Evolutionary conservation across 2,329 filamentous ascomycete species (phyloP).

Genomic region (Xylaria sp.): DNA sequence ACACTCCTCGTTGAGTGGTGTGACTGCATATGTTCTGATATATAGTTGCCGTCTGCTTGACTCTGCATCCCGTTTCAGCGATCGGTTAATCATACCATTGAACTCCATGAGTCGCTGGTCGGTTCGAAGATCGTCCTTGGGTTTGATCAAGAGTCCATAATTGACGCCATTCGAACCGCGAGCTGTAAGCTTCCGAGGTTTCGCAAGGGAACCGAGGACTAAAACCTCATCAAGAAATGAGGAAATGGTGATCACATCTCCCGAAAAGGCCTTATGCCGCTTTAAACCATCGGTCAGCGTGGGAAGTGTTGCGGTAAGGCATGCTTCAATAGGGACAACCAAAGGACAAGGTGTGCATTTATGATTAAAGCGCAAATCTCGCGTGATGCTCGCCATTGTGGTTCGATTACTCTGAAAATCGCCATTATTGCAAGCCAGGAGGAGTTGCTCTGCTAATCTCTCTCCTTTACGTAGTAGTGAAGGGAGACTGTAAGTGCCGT

Average conservation of each 20-base stretch:
- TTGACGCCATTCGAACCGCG: slow-evolving; percentile 87
- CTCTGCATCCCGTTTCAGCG: slow-evolving; percentile 89
- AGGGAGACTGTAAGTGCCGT: slow-evolving; percentile 69
- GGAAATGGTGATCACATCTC: slow-evolving; percentile 84
- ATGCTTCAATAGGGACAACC: slow-evolving; percentile 88
- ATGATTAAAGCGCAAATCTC: slow-evolving; percentile 84
- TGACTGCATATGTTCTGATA: slow-evolving; percentile 97
- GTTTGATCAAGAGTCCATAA: slow-evolving; percentile 95
- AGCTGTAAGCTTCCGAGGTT: slow-evolving; percentile 88
- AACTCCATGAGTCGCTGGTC: slow-evolving; percentile 99
- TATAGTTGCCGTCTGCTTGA: slow-evolving; percentile 90
- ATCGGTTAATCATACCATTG: slow-evolving; percentile 96
- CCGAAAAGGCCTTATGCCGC: slow-evolving; percentile 86
- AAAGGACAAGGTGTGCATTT: slow-evolving; percentile 84
- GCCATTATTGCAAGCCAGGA: slow-evolving; percentile 81
- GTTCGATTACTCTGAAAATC: slow-evolving; percentile 74
- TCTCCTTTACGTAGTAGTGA: slow-evolving; percentile 80
- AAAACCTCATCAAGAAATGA: slow-evolving; percentile 87
- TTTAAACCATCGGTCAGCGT: slow-evolving; percentile 75
- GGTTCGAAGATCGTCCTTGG: slow-evolving; percentile 96
- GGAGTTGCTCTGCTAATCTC: slow-evolving; percentile 82
- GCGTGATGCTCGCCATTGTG: slow-evolving; percentile 76
- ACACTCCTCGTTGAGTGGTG: slow-evolving; percentile 95
- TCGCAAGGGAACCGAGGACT: slow-evolving; percentile 89
- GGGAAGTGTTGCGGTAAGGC: slow-evolving; percentile 84